Percentiles rank a stretch among this genome's conserved stretches.
Evolutionary conservation across 73 alveolate species (phyloP).

Genomic region (Paramecium tetraurelia): DNA sequence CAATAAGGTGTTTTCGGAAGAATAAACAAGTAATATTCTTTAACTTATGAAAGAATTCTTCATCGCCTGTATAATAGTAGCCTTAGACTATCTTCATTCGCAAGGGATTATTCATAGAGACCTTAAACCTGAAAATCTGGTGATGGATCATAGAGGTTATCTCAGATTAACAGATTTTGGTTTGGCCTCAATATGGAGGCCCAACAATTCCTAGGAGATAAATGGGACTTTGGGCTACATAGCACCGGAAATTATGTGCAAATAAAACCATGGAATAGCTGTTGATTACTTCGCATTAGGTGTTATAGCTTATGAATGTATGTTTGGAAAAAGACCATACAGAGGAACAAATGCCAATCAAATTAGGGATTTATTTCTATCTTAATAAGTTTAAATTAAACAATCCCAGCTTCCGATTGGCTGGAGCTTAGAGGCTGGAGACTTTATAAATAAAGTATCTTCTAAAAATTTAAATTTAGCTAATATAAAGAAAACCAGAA

Average conservation of each 20-base stretch:
- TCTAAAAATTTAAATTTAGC: constrained; percentile 49
- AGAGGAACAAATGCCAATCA: constrained; percentile 79
- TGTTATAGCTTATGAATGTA: constrained; percentile 78
- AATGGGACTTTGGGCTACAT: constrained; percentile 84
- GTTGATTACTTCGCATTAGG: constrained; percentile 82
- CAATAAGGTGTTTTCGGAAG: constrained; percentile 85
- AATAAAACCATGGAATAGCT: constrained; percentile 76
- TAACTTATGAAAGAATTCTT: constrained; percentile 67
- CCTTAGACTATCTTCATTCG: constrained; percentile 90
- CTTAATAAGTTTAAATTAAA: constrained; percentile 73
- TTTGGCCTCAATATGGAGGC: constrained; percentile 84
- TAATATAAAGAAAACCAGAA: constrained; percentile 58
- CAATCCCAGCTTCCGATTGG: constrained; percentile 67
- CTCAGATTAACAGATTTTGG: constrained; percentile 94
- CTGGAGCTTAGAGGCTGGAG: constrained; percentile 83
- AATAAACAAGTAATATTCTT: constrained; percentile 65
- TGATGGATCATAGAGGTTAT: constrained; percentile 87
- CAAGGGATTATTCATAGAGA: constrained; percentile 92
- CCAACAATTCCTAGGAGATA: constrained; percentile 88
- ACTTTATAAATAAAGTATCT: constrained; percentile 74
- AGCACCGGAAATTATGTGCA: constrained; percentile 83
- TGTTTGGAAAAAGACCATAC: constrained; percentile 77
- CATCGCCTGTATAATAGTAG: constrained; percentile 86
- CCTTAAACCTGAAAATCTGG: constrained; percentile 96
- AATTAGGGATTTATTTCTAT: constrained; percentile 80